Conservation (phyloP, 352 stramenopile species). For the Globisporangium echinulatum region DNA sequence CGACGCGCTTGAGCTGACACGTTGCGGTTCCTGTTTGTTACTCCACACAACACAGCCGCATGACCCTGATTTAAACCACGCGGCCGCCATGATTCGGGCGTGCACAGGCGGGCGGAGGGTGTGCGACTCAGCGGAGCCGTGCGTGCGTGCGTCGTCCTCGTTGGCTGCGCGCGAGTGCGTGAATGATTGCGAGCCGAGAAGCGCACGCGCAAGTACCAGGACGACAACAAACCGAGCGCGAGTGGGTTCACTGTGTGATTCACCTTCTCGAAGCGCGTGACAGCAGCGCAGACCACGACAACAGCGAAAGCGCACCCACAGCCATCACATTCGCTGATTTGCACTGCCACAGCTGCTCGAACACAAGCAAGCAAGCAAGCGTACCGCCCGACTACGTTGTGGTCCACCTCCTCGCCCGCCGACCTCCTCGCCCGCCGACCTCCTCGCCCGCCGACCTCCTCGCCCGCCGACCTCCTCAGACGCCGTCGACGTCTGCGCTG, state of each 20-base stretch:
- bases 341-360: neutral
- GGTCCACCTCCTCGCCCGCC: no score
- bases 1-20: no score
- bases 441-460: no score
- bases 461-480: no score
- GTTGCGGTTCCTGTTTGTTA: no score
- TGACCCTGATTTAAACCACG: constrained; percentile 3
- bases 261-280: neutral
- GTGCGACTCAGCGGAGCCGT: neutral
- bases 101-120: no score
- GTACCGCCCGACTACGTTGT: no score
- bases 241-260: constrained; percentile 1
- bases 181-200: neutral
- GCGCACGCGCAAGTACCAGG: neutral
- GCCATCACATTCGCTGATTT: neutral
- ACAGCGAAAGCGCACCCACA: neutral
- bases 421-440: no score
- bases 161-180: neutral
- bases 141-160: no score
- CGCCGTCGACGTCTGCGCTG: neutral
- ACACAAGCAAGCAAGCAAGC: neutral
- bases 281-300: neutral
- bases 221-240: neutral
- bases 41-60: no score
- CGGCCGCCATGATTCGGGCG: neutral